phyloP scores from a whole-genome alignment of 192 early-diverging fungal genomes.

The Podila epigama region DNA sequence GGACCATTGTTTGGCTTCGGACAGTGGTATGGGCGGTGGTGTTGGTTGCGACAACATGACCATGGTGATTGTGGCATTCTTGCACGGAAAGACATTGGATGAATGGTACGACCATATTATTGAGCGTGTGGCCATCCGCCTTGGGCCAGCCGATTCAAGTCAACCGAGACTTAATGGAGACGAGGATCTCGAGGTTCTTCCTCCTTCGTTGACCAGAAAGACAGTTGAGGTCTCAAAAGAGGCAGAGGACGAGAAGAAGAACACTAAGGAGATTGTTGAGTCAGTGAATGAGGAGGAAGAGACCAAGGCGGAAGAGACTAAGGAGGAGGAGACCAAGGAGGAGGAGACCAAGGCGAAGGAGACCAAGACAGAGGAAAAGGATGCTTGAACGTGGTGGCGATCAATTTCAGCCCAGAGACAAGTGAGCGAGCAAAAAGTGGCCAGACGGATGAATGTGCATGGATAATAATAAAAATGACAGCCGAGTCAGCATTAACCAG shows the following conservation, averaged over 20 bases:
- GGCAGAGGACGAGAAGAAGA: neutral
- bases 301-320: neutral
- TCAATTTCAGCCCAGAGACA: neutral
- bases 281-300: neutral
- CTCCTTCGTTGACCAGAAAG: too few relatives aligned
- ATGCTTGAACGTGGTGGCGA: neutral
- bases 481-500: too few relatives aligned
- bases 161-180: conserved; percentile 26
- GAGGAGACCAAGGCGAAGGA: neutral
- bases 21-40: conserved; percentile 86
- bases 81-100: conserved; percentile 78
- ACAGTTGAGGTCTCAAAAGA: too few relatives aligned
- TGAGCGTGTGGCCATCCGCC: conserved; percentile 16
- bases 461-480: neutral
- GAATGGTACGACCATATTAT: conserved; percentile 76
- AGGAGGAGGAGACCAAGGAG: neutral
- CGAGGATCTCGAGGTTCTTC: conserved; percentile 29
- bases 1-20: conserved; percentile 90
- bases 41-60: conserved; percentile 99
- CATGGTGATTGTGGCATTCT: conserved; percentile 86
- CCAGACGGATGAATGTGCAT: neutral
- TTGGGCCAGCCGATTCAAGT: conserved; percentile 23
- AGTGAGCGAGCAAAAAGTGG: neutral
- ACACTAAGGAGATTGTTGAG: neutral
- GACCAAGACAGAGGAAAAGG: neutral